These are phyloP conservation scores for Artemisia annua DNA, from an alignment of 129 eudicot genomes.

Conservation along the genomic window DNA sequence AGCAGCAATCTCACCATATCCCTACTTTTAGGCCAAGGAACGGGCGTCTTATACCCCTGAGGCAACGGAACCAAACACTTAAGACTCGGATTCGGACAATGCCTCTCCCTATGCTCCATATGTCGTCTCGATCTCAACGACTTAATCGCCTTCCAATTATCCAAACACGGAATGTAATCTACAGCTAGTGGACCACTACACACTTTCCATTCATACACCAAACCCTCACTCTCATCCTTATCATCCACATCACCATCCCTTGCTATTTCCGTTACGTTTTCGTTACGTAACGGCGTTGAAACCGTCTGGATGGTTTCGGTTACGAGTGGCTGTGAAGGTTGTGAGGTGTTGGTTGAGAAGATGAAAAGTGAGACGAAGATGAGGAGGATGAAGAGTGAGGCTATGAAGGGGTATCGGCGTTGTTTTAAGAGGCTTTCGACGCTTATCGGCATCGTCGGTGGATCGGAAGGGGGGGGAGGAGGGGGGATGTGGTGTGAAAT, in stretches of 20 bases:
- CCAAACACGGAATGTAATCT: conserved; percentile 93
- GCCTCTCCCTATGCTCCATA: conserved; percentile 93
- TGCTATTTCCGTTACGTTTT: conserved; percentile 11
- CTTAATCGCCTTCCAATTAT: conserved; percentile 71
- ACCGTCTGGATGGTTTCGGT: not conserved
- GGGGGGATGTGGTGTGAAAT: conserved; percentile 11
- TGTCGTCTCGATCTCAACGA: conserved; percentile 64
- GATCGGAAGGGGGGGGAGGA: conserved; percentile 7
- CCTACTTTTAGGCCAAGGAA: conserved; percentile 97
- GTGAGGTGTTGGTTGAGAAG: conserved; percentile 43
- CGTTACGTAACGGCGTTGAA: not conserved
- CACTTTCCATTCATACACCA: conserved; percentile 14
- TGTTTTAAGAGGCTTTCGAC: conserved; percentile 44
- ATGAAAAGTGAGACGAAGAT: conserved; percentile 49
- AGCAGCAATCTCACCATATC: conserved; percentile 94
- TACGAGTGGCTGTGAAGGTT: conserved; percentile 34
- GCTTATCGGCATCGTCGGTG: conserved; percentile 50
- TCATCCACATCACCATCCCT: conserved; percentile 2
- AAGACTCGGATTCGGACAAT: conserved; percentile 62
- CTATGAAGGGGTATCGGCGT: conserved; percentile 65
- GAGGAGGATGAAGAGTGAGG: conserved; percentile 65
- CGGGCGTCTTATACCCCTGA: conserved; percentile 67
- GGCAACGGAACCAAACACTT: conserved; percentile 86
- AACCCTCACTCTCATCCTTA: conserved; percentile 13
- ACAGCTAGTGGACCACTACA: conserved; percentile 55